phyloP scores from a whole-genome alignment of 2,329 filamentous ascomycete genomes.

The Paradendryphiella salina region DNA sequence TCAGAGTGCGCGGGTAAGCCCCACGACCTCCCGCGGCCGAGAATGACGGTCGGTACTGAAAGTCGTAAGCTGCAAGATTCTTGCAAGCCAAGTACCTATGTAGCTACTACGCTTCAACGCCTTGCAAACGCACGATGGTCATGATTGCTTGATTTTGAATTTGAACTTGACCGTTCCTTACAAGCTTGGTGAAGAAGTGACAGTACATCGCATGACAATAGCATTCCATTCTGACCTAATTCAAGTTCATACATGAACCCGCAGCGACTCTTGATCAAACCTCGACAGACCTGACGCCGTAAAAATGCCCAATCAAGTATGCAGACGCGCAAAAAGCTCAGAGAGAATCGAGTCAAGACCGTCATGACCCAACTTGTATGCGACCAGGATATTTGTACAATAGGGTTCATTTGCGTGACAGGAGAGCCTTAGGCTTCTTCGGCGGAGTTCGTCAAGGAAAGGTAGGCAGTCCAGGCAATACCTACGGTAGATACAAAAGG shows the following conservation, averaged over 20 bases:
- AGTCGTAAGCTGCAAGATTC: constrained; percentile 1
- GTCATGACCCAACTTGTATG: constrained; percentile 20
- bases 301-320: constrained; percentile 25
- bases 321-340: constrained; percentile 27
- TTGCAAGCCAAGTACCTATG: neutral
- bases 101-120: too few species aligned
- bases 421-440: constrained; percentile 61
- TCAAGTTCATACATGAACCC: constrained; percentile 3
- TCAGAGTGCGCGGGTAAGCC: constrained; percentile 8
- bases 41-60: constrained; percentile 9
- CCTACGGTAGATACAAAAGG: constrained; percentile 94
- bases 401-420: constrained; percentile 14
- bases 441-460: constrained; percentile 86
- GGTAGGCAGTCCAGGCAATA: constrained; percentile 97
- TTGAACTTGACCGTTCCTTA: neutral
- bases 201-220: neutral
- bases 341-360: constrained; percentile 14
- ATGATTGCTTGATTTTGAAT: neutral
- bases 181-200: neutral
- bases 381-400: constrained; percentile 20
- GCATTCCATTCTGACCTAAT: constrained; percentile 7
- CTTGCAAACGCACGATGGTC: neutral
- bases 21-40: constrained; percentile 29
- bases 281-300: constrained; percentile 20
- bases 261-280: constrained; percentile 9